Evolutionary conservation across 768 basidiomycete genomes (phyloP), one percentile per base, ranked within the genome.

Genomic region (Suillus placidus): DNA sequence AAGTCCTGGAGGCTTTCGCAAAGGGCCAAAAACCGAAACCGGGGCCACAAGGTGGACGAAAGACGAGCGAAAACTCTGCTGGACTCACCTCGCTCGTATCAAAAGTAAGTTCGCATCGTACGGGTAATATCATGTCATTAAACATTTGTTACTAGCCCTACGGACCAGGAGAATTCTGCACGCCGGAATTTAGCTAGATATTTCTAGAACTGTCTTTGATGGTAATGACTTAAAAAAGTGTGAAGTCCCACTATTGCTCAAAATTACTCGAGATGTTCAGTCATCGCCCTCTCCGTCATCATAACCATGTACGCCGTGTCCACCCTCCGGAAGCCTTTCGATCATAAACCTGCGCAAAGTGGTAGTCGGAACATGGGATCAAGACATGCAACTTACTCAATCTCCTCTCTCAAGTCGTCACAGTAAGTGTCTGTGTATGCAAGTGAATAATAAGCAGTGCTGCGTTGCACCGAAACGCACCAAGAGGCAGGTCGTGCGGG

Each of bases 21-120:
- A 88, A 87, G 71, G 96, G 95, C 55, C 83, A 89, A 77, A 93
- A 91, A 76, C 94, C 94, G 62, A 94, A 93, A 76, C 87, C 94
- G n/a, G 97, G 97, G 20, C 97, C 97, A 57, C 97, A 97, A 74
- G 90, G 89, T 65, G 88, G 91, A 38, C 85, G 96, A 65, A 83
- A 84, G 54, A 96, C 95, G 0, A 94, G 91, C 67, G 96, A 98
- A 80, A 97, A 97, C 80, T 93, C 95, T 13, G 94, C 93, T 16
- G 95, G 94, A 47, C 80, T 97, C 65, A 97, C 96, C 32, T 80
- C 92, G 45, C 82, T 95, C 40, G 85, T 88, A 23, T 82, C 83
- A 56, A 91, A 94, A 85, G 94, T 92, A 66, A 51, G 80, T 69
- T 38, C 18, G 35, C 14, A 7, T 63, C 43, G 30, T 43, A 23